Evolutionary conservation across 805 yeast genomes (phyloP).

Genomic region (Metschnikowia anglica): DNA sequence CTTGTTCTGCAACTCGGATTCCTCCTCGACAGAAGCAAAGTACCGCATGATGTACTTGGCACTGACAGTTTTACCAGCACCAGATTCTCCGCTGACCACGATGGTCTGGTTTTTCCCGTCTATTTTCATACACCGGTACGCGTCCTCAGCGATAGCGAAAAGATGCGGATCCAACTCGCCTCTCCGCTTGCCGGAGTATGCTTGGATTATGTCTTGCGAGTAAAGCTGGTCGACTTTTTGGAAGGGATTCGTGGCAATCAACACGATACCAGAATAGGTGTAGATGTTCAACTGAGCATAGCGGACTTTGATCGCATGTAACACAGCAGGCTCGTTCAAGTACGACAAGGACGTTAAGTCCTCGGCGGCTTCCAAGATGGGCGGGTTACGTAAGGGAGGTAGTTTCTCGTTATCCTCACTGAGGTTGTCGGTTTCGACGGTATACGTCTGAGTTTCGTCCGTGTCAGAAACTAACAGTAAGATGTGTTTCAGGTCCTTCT

Average conservation of each 20-base stretch:
- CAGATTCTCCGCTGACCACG: slow-evolving; percentile 96
- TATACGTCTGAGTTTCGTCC: slow-evolving; percentile 41
- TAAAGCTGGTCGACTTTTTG: slow-evolving; percentile 88
- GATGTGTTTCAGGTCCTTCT: slow-evolving; percentile 44
- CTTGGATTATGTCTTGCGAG: slow-evolving; percentile 89
- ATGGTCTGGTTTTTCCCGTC: slow-evolving; percentile 88
- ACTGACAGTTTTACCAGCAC: slow-evolving; percentile 97
- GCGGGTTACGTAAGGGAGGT: slow-evolving; percentile 88
- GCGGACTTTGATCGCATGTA: slow-evolving; percentile 88
- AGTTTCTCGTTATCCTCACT: slow-evolving; percentile 55
- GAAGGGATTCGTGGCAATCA: slow-evolving; percentile 95
- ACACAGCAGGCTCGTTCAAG: slow-evolving; percentile 92
- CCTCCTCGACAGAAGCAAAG: slow-evolving; percentile 86
- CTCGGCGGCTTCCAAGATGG: slow-evolving; percentile 87
- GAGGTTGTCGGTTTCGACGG: slow-evolving; percentile 49
- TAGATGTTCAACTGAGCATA: slow-evolving; percentile 88
- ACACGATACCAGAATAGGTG: slow-evolving; percentile 94
- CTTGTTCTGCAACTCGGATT: slow-evolving; percentile 32
- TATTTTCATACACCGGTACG: slow-evolving; percentile 89
- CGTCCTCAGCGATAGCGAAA: slow-evolving; percentile 97
- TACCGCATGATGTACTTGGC: slow-evolving; percentile 98
- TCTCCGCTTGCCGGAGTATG: slow-evolving; percentile 87
- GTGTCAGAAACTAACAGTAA: slow-evolving; percentile 56
- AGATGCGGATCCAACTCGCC: slow-evolving; percentile 97
- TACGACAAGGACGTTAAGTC: slow-evolving; percentile 91